Conservation (phyloP, 345 rosid species). For the Geranium brycei region DNA sequence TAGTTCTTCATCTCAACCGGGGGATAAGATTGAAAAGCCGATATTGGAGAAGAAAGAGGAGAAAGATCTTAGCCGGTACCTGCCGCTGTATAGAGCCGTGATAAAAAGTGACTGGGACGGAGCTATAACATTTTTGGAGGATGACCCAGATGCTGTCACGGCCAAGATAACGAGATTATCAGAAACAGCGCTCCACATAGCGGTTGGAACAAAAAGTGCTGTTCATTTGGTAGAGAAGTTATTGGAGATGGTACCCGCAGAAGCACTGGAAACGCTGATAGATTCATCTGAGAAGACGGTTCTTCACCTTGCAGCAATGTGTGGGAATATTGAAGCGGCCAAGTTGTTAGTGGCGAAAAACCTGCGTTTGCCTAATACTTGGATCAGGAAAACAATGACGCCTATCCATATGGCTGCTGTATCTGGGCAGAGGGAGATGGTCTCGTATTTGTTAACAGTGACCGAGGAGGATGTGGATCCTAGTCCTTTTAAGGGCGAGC, state of each 20-base stretch:
- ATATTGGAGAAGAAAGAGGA: neutral
- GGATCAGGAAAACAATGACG: neutral
- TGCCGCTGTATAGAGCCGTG: slow-evolving; percentile 9
- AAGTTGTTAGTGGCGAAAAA: slow-evolving; percentile 4
- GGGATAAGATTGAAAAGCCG: neutral
- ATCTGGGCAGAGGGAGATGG: slow-evolving; percentile 10
- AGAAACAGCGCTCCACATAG: neutral
- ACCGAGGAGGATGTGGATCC: slow-evolving; percentile 2
- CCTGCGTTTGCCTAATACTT: slow-evolving; percentile 6
- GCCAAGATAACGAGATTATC: neutral
- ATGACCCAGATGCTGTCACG: neutral
- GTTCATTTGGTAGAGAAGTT: neutral
- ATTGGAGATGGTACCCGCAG: neutral
- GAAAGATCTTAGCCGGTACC: slow-evolving; percentile 2
- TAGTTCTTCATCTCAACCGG: neutral
- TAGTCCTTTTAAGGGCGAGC: slow-evolving; percentile 2
- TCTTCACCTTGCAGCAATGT: slow-evolving; percentile 8
- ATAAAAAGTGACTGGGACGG: slow-evolving; percentile 9
- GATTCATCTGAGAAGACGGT: slow-evolving; percentile 8
- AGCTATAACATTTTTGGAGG: neutral
- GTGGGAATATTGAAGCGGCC: slow-evolving; percentile 9
- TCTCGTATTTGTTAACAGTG: slow-evolving; percentile 3
- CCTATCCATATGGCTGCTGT: slow-evolving; percentile 7
- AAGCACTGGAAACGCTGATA: neutral
- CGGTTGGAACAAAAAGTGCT: slow-evolving; percentile 1